Percentiles rank a stretch among this genome's conserved stretches.
phyloP scores from a whole-genome alignment of 208 protist genomes.

The Trypanosoma mega region DNA sequence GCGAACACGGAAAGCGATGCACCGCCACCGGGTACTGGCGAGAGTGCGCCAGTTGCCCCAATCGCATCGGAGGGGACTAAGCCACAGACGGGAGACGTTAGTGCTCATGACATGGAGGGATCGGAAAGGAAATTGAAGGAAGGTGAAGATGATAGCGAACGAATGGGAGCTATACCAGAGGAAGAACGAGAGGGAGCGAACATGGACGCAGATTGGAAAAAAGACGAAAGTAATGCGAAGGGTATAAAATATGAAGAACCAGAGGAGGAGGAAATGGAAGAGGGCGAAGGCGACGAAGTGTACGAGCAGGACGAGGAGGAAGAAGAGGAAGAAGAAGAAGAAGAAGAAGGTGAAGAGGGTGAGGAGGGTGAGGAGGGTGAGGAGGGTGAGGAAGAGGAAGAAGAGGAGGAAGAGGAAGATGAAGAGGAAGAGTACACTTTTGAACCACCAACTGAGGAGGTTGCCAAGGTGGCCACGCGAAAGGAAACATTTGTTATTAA shows the following conservation, averaged over 20 bases:
- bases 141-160: too few relatives aligned
- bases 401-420: conserved; percentile 28
- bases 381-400: conserved; percentile 24
- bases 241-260: conserved; percentile 3
- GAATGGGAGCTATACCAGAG: too few relatives aligned
- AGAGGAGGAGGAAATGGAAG: conserved; percentile 21
- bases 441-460: neutral
- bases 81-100: too few relatives aligned
- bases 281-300: conserved; percentile 15
- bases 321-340: conserved; percentile 26
- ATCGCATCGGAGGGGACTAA: too few relatives aligned
- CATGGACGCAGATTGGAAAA: neutral
- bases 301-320: conserved; percentile 21
- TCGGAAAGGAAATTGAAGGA: too few relatives aligned
- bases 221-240: neutral
- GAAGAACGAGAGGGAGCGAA: conserved; percentile 1
- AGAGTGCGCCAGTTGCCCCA: too few relatives aligned
- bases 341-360: conserved; percentile 27
- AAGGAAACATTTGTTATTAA: conserved; percentile 24
- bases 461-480: conserved; percentile 12
- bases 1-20: too few relatives aligned
- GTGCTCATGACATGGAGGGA: too few relatives aligned
- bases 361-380: conserved; percentile 26
- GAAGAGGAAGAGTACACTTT: conserved; percentile 23
- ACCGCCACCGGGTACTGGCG: too few relatives aligned